Evolutionary conservation across 768 basidiomycete species (phyloP), one percentile per base, ranked within the genome.

Genomic region (Xerocomus brunneocitrinus): DNA sequence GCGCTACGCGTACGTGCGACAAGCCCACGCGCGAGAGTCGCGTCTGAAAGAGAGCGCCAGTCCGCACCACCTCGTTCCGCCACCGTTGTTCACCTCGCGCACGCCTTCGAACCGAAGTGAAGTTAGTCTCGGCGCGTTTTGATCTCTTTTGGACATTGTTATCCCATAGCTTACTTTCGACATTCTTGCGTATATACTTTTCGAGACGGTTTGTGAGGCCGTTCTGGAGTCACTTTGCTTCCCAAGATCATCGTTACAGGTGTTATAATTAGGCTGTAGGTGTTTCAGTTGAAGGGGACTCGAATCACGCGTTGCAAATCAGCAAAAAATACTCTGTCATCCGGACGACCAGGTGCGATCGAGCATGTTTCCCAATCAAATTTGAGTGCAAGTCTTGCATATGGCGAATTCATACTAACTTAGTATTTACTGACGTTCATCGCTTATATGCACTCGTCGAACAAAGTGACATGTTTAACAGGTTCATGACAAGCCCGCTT

Each of bases 1-100:
- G 63, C 83, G 89, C 3, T 88, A 91, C 54, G 89, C 93, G 0
- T 95, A 91, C 62, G 83, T 90, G 25, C 81, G 92, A 41, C 86
- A 90, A 66, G 90, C 89, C 0, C 80, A 89, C 64, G 81, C 81
- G 13, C 77, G 79, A 34, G 86, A 91, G 56, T 71, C 59, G 6
- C 67, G 69, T n/a, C 40, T 57, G 0, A 67, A 65, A 50, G 76
- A 76, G n/a, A 54, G 66, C 9, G 28, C 52, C 12, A 44, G 27
- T n/a, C 34, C 24, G 4, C 34, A 30, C n/a, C 66, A 69, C 25
- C 69, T 76, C 38, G 47, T 57, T 8, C 71, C 71, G 27, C 77
- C 74, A 5, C 59, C 61, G 3, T 52, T 67, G 0, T 57, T 62
- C 13, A 54, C 59, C 48, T 66, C 74, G 14, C 68, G 76, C 14